Conservation (phyloP, 2,329 filamentous ascomycete species). For the Clarireedia monteithiana region DNA sequence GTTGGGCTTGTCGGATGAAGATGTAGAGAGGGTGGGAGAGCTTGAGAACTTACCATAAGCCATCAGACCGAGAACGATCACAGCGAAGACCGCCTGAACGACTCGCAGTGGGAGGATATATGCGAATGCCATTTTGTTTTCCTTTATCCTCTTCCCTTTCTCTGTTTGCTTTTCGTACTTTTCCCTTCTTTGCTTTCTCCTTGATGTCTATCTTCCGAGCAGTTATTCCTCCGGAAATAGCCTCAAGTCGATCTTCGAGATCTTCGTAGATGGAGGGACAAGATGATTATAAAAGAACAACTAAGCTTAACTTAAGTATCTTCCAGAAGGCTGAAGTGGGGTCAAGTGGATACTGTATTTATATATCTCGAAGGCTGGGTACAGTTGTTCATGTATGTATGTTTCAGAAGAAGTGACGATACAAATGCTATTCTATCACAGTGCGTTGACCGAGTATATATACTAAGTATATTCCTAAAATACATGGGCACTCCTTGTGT, state of each 20-base stretch:
- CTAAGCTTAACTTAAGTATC: no score
- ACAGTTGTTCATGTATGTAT: background rate
- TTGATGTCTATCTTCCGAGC: no score
- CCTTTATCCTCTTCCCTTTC: slow-evolving; percentile 5
- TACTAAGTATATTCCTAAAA: background rate
- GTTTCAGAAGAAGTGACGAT: slow-evolving; percentile 1
- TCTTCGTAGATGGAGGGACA: no score
- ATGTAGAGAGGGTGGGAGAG: background rate
- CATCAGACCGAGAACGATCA: slow-evolving; percentile 69
- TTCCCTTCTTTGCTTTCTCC: no score
- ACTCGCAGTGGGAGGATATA: slow-evolving; percentile 52
- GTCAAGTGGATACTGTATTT: background rate
- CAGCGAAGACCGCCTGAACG: slow-evolving; percentile 57
- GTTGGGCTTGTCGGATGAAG: slow-evolving; percentile 1
- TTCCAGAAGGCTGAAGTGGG: background rate
- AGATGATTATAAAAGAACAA: no score
- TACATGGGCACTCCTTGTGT: background rate
- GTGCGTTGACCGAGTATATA: slow-evolving; percentile 8
- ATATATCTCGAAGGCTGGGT: background rate
- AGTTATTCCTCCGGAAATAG: no score
- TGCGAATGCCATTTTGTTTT: slow-evolving; percentile 38
- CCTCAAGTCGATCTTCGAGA: no score
- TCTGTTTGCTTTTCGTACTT: no score
- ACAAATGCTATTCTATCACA: background rate
- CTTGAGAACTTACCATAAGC: slow-evolving; percentile 51